Conservation (phyloP, 768 basidiomycete species). For the Crassisporium funariophilum region DNA sequence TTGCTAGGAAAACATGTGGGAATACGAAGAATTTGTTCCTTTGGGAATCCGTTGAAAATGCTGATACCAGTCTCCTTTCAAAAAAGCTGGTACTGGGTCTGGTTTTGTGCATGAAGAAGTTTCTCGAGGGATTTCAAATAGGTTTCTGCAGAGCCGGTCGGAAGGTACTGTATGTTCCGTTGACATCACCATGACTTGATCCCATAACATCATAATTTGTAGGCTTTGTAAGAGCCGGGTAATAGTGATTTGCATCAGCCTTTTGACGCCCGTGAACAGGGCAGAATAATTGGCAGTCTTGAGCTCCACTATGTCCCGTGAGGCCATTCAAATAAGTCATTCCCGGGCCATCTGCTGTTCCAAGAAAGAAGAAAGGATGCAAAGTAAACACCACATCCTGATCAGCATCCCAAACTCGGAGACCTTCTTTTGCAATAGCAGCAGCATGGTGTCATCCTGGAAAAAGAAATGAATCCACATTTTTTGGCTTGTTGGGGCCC, state of each 20-base stretch:
- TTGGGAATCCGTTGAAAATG: background rate
- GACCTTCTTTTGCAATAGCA: slow-evolving; percentile 29
- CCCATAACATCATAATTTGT: background rate
- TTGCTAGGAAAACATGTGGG: slow-evolving; percentile 34
- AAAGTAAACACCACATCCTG: slow-evolving; percentile 12
- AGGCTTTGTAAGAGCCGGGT: background rate
- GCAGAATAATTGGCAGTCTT: slow-evolving; percentile 38
- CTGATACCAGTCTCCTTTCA: background rate
- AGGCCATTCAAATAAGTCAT: slow-evolving; percentile 27
- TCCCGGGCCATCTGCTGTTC: slow-evolving; percentile 26
- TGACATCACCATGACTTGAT: background rate
- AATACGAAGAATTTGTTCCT: slow-evolving; percentile 18
- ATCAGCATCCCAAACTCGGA: slow-evolving; percentile 31
- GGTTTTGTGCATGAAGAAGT: background rate
- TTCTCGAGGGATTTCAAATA: background rate
- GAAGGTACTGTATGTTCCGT: background rate
- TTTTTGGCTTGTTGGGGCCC: slow-evolving; percentile 39
- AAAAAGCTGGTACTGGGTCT: background rate
- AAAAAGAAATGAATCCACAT: slow-evolving; percentile 34
- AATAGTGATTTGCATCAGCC: background rate
- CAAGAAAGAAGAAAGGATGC: slow-evolving; percentile 1
- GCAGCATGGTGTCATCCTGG: slow-evolving; percentile 34
- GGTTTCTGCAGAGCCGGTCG: background rate
- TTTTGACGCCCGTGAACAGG: slow-evolving; percentile 26
- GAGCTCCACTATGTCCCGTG: slow-evolving; percentile 33